Percentiles rank a stretch among this genome's conserved stretches.
phyloP scores from a whole-genome alignment of 495 filamentous ascomycete genomes.

The Collariella sp. region DNA sequence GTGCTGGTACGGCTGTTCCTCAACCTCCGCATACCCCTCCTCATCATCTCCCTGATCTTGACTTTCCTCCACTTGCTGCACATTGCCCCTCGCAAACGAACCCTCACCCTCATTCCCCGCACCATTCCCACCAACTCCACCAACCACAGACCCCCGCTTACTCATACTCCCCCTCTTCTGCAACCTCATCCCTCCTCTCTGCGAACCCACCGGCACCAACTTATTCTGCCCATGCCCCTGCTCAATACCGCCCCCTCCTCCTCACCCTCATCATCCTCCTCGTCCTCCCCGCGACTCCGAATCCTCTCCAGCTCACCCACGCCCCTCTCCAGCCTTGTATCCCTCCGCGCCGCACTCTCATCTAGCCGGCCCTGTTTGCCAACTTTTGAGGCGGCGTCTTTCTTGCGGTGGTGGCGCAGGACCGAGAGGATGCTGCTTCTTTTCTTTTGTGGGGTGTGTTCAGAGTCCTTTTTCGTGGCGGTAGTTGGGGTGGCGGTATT shows the following conservation, averaged over 20 bases:
- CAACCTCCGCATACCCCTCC: too few species aligned
- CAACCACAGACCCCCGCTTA: background rate
- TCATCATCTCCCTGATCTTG: constrained; percentile 9
- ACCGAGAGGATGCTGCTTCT: constrained; percentile 38
- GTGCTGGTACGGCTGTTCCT: background rate
- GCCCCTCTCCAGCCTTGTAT: constrained; percentile 45
- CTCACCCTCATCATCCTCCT: constrained; percentile 1
- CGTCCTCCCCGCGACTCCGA: background rate
- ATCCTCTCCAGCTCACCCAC: constrained; percentile 32
- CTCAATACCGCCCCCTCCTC: background rate
- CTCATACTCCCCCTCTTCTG: constrained; percentile 22
- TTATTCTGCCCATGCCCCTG: background rate
- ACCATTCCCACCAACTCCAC: background rate
- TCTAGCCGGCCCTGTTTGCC: constrained; percentile 32
- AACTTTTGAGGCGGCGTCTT: constrained; percentile 29
- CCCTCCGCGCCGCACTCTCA: constrained; percentile 43
- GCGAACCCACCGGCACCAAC: background rate
- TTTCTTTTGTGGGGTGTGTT: constrained; percentile 2
- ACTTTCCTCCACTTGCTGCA: too few species aligned
- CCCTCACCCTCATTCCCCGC: too few species aligned
- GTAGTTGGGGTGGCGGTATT: constrained; percentile 12
- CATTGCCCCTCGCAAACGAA: too few species aligned
- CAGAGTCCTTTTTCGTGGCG: background rate
- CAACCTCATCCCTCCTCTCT: constrained; percentile 18
- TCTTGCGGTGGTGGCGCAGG: constrained; percentile 36